Evolutionary conservation across 768 basidiomycete genomes (phyloP).

Genomic region (Amanita inopinata): DNA sequence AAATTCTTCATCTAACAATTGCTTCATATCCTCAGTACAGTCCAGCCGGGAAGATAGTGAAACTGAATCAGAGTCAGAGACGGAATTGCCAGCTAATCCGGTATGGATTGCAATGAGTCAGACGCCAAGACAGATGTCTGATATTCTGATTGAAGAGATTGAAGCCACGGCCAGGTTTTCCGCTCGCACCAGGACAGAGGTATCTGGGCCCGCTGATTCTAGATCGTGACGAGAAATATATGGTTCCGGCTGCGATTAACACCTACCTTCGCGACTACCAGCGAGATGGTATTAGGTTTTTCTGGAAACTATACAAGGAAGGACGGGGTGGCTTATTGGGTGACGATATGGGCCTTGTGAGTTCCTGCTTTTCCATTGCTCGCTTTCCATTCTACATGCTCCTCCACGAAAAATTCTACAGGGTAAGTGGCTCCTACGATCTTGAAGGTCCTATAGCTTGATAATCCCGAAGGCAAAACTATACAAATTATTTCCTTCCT

Average conservation of each 20-base stretch:
- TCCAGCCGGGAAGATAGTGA: constrained; percentile 5
- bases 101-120: constrained; percentile 13
- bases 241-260: constrained; percentile 66
- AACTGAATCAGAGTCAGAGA: constrained; percentile 19
- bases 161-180: constrained; percentile 46
- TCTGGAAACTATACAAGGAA: constrained; percentile 63
- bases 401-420: constrained; percentile 9
- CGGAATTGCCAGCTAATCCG: constrained; percentile 18
- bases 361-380: constrained; percentile 9
- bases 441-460: not conserved
- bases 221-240: constrained; percentile 32
- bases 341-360: constrained; percentile 89
- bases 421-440: constrained; percentile 13
- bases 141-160: constrained; percentile 21
- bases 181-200: constrained; percentile 33
- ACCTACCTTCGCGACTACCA: constrained; percentile 88
- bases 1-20: not conserved
- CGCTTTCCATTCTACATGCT: not conserved
- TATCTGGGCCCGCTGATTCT: constrained; percentile 39
- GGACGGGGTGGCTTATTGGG: constrained; percentile 76
- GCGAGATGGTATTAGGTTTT: constrained; percentile 74
- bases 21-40: not conserved
- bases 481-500: constrained; percentile 88
- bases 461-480: constrained; percentile 61
- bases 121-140: constrained; percentile 1